Percentiles rank a stretch among this genome's conserved stretches.
Conservation (phyloP, 2,329 filamentous ascomycete genomes). For the Dryadomyces sulphureus region DNA sequence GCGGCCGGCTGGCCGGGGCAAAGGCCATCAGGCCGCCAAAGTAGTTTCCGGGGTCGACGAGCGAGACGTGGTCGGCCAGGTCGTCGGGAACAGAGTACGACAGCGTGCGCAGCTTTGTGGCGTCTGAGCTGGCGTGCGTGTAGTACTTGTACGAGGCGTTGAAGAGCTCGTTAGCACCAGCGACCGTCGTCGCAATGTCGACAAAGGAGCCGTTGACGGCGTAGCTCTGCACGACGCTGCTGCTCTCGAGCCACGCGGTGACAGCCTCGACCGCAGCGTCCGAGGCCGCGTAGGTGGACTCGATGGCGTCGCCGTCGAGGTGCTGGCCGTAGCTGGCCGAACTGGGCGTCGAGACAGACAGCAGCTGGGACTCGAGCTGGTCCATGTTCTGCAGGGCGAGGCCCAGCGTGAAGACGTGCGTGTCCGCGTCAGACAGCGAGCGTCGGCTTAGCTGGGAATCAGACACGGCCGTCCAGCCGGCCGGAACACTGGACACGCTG, state of each 20-base stretch:
- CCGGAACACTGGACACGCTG: conserved; percentile 6
- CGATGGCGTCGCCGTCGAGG: conserved; percentile 42
- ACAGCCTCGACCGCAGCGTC: conserved; percentile 32
- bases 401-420: conserved; percentile 13
- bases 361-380: conserved; percentile 39
- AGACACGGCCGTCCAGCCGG: conserved; percentile 6
- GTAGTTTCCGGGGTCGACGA: conserved; percentile 51
- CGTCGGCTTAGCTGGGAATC: not conserved
- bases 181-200: conserved; percentile 14
- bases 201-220: conserved; percentile 24
- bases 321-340: conserved; percentile 44
- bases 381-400: conserved; percentile 14
- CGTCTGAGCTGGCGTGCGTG: not conserved
- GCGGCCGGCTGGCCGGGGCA: not conserved
- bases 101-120: conserved; percentile 31
- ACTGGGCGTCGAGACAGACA: conserved; percentile 45
- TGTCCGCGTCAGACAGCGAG: conserved; percentile 3
- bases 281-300: conserved; percentile 34
- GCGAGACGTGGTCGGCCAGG: conserved; percentile 38
- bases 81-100: conserved; percentile 46
- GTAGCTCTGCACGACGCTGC: conserved; percentile 26
- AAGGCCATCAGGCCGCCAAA: conserved; percentile 25
- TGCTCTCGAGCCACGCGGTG: conserved; percentile 37
- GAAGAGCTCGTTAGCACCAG: conserved; percentile 15
- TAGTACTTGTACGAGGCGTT: conserved; percentile 16